Evolutionary conservation across 495 filamentous ascomycete genomes (phyloP).

Genomic region (Trichoderma gamsii): DNA sequence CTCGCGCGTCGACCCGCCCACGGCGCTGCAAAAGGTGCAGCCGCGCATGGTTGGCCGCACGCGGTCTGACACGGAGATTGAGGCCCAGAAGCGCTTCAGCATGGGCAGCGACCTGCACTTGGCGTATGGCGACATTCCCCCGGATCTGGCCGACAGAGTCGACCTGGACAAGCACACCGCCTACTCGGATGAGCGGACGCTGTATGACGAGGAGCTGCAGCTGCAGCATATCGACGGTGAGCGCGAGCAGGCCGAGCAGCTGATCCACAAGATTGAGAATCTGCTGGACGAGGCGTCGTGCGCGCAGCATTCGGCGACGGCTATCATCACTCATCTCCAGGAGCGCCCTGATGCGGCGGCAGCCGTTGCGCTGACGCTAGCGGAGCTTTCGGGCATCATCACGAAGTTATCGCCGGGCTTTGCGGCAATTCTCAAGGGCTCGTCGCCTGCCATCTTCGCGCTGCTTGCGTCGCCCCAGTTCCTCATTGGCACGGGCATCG

Average conservation of each 20-base stretch:
- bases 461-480: constrained; percentile 89
- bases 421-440: constrained; percentile 64
- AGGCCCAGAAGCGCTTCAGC: constrained; percentile 25
- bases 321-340: constrained; percentile 81
- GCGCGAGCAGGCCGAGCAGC: constrained; percentile 54
- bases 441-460: constrained; percentile 77
- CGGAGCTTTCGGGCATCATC: constrained; percentile 77
- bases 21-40: constrained; percentile 13
- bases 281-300: constrained; percentile 82
- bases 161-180: constrained; percentile 31
- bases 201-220: constrained; percentile 17
- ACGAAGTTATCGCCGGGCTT: constrained; percentile 81
- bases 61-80: constrained; percentile 35
- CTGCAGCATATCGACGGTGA: constrained; percentile 25
- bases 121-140: constrained; percentile 71
- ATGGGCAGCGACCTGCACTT: constrained; percentile 78
- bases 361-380: constrained; percentile 85
- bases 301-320: constrained; percentile 72
- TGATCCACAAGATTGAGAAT: constrained; percentile 62
- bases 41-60: constrained; percentile 29
- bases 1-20: constrained; percentile 23
- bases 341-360: constrained; percentile 90
- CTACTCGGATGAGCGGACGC: constrained; percentile 16
- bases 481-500: constrained; percentile 83
- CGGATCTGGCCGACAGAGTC: constrained; percentile 40